Base-by-base conservation (phyloP, 1,284 basidiomycete species). In the Schizopora paradoxa region DNA sequence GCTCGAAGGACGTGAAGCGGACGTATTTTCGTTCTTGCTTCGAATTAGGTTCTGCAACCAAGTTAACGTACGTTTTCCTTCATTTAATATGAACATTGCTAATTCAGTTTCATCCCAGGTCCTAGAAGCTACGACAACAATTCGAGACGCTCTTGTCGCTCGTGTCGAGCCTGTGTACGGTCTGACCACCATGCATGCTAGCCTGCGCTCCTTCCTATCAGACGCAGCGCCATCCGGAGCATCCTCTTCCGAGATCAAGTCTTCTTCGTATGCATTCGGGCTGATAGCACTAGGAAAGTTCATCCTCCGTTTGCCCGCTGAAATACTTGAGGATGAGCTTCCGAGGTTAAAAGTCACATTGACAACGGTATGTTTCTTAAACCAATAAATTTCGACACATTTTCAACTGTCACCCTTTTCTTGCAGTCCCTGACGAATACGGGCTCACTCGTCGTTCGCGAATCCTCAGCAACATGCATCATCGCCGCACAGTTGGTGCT, bases 241-340 rank as follows among this genome's bases (percentile, higher is more conserved):
- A 35, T 65, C 61, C 4, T 43, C 46, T 6, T 55, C 53, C 26
- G 75, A 77, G 27, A 67, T 72, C 44, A 85, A 78, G 58, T 68
- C 79, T 13, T 66, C 76, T 8, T 79, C 83, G 2, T 85, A 82
- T 60, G 86, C 86, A 2, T 90, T 89, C 61, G 88, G 85, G 1
- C 68, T 91, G 48, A 80, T 88, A 52, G 84, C 84, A 1, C 63
- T 91, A 8, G 87, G 84, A 27, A 88, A 84, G 61, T 87, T 90
- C 54, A 79, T 88, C 53, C 63, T 90, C 51, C 76, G 82, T 28
- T 66, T 91, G 16, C 88, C 88, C 7, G 70, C 76, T 6, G 88
- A 91, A 58, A 80, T 91, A 34, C 74, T 90, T 25, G 89, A 91
- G 61, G 89, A 91, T 51, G 88, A 91, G 54, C 60, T 91, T 38